Evolutionary conservation across 2,329 filamentous ascomycete genomes (phyloP).

Genomic region (Zasmidium citrigriseum): DNA sequence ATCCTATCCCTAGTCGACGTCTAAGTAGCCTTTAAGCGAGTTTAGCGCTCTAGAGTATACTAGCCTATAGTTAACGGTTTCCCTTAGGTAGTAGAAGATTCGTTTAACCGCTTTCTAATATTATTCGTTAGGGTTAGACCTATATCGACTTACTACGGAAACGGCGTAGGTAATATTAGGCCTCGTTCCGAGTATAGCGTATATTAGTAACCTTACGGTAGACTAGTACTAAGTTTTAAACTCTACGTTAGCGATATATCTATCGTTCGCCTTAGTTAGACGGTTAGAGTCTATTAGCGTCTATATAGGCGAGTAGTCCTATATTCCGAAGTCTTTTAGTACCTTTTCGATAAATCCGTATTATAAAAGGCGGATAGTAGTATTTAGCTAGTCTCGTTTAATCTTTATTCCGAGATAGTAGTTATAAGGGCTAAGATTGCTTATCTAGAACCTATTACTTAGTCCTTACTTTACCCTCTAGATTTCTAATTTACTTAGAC

Average conservation of each 20-base stretch:
- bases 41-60: constrained; percentile 10
- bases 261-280: neutral
- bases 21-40: constrained; percentile 20
- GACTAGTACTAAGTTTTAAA: constrained; percentile 9
- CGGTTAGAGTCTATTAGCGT: constrained; percentile 19
- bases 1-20: constrained; percentile 24
- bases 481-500: constrained; percentile 11
- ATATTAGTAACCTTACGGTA: constrained; percentile 23
- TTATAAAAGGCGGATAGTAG: constrained; percentile 22
- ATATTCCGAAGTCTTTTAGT: constrained; percentile 14
- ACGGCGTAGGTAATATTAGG: constrained; percentile 23
- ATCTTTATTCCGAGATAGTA: constrained; percentile 33
- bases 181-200: constrained; percentile 25
- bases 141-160: constrained; percentile 14
- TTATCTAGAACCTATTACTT: constrained; percentile 26
- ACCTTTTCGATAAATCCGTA: constrained; percentile 28
- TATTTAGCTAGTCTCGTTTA: constrained; percentile 10
- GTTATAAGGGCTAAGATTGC: constrained; percentile 21
- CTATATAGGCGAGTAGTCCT: neutral
- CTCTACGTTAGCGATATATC: neutral
- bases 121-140: constrained; percentile 16
- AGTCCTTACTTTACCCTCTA: constrained; percentile 24
- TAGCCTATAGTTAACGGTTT: constrained; percentile 13
- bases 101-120: constrained; percentile 16
- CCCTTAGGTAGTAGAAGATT: constrained; percentile 16